phyloP scores from a whole-genome alignment of 345 rosid species.

The Raphanus sativus region DNA sequence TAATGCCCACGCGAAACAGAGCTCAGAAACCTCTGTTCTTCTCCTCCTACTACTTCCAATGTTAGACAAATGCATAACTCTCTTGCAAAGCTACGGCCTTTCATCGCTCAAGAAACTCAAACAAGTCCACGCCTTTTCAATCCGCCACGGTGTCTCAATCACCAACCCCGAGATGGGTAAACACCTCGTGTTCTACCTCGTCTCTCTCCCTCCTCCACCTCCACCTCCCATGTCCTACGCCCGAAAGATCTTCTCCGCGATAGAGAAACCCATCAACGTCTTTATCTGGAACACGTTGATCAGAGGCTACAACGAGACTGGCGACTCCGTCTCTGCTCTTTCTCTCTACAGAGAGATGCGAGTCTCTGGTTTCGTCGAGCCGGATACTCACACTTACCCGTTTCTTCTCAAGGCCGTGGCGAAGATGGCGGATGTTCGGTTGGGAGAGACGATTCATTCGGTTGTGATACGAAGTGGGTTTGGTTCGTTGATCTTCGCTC shows the following conservation, averaged over 20 bases:
- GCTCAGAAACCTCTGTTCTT: slow-evolving; percentile 16
- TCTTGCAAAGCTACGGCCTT: slow-evolving; percentile 44
- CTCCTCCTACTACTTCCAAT: slow-evolving; percentile 10
- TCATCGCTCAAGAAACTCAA: slow-evolving; percentile 53
- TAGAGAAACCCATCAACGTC: slow-evolving; percentile 48
- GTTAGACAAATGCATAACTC: slow-evolving; percentile 53
- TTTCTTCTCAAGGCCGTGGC: slow-evolving; percentile 74
- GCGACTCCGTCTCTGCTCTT: slow-evolving; percentile 52
- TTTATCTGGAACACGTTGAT: slow-evolving; percentile 83
- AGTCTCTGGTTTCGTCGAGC: slow-evolving; percentile 43
- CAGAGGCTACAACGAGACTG: slow-evolving; percentile 73
- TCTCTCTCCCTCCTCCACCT: slow-evolving; percentile 54
- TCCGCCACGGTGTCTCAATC: slow-evolving; percentile 58
- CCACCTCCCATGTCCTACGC: slow-evolving; percentile 57
- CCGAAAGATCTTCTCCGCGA: slow-evolving; percentile 47
- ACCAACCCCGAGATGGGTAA: slow-evolving; percentile 51
- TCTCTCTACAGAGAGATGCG: slow-evolving; percentile 54
- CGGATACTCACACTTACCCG: slow-evolving; percentile 88
- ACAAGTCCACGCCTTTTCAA: slow-evolving; percentile 70
- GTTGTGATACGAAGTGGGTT: slow-evolving; percentile 55
- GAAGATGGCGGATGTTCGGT: slow-evolving; percentile 47
- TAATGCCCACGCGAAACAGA: slow-evolving; percentile 31
- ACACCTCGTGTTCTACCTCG: slow-evolving; percentile 56
- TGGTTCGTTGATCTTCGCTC: slow-evolving; percentile 59
- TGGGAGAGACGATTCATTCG: slow-evolving; percentile 61